phyloP scores from a whole-genome alignment of 805 yeast species.

The Brettanomyces sp. region DNA sequence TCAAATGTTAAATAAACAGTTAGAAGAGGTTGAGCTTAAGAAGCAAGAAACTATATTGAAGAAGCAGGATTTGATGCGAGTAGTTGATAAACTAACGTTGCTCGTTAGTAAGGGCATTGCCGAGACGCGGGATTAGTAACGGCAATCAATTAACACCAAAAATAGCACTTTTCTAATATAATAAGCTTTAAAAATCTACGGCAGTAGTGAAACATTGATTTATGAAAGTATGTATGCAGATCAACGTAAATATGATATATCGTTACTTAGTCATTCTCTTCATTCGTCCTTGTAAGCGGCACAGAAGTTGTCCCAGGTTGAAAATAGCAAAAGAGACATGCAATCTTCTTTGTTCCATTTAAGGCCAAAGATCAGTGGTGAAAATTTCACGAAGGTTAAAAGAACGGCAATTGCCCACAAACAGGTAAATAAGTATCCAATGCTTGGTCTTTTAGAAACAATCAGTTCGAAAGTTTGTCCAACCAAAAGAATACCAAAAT shows the following conservation, averaged over 20 bases:
- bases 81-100: slow-evolving; percentile 59
- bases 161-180: no score
- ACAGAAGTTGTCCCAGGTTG: slow-evolving; percentile 9
- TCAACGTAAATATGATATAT: no score
- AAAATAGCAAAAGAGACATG: slow-evolving; percentile 8
- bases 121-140: slow-evolving; percentile 22
- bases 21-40: slow-evolving; percentile 49
- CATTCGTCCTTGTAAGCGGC: neutral
- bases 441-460: slow-evolving; percentile 16
- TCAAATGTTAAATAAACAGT: slow-evolving; percentile 49
- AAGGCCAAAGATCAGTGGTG: slow-evolving; percentile 39
- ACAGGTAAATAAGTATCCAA: slow-evolving; percentile 22
- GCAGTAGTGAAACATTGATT: neutral
- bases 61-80: slow-evolving; percentile 52
- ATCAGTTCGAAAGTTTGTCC: slow-evolving; percentile 38
- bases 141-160: neutral
- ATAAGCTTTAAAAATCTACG: no score
- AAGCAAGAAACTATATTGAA: slow-evolving; percentile 48
- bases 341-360: slow-evolving; percentile 38
- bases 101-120: slow-evolving; percentile 50
- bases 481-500: slow-evolving; percentile 35
- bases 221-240: no score
- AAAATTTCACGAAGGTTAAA: slow-evolving; percentile 20
- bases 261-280: neutral
- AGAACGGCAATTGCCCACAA: slow-evolving; percentile 13